phyloP scores from a whole-genome alignment of 371 early-diverging fungal genomes.

The Apophysomyces ossiformis region DNA sequence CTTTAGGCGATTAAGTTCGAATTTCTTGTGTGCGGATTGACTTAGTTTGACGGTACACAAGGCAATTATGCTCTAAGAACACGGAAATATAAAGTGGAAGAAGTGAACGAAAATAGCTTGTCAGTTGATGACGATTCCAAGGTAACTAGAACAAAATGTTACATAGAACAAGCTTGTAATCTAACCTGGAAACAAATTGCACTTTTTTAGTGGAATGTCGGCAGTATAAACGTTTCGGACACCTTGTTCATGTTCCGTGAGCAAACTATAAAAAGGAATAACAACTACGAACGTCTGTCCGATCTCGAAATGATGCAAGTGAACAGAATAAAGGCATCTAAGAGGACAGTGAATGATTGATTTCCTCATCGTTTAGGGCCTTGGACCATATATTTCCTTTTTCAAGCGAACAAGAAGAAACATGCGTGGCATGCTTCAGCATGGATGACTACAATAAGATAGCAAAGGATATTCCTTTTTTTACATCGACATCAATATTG shows the following conservation, averaged over 20 bases:
- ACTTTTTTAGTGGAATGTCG: background rate
- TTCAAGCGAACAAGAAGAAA: background rate
- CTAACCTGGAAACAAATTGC: background rate
- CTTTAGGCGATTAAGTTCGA: background rate
- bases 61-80: background rate
- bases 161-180: background rate
- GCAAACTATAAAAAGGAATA: background rate
- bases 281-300: background rate
- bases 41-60: background rate
- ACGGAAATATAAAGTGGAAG: background rate
- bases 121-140: background rate
- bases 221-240: background rate
- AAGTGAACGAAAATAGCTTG: background rate
- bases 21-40: background rate
- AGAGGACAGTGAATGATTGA: background rate
- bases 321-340: background rate
- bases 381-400: slow-evolving; percentile 2
- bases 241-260: background rate
- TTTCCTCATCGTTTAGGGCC: background rate
- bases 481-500: background rate
- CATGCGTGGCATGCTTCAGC: background rate
- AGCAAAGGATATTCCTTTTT: background rate
- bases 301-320: background rate
- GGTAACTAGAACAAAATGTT: background rate
- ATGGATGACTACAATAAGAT: background rate